A percentile compares a stretch with the other conserved stretches of the same genome.
These are phyloP conservation scores for Lachnellula suecica DNA, from an alignment of 2,329 filamentous ascomycete genomes.

Conservation along the genomic window DNA sequence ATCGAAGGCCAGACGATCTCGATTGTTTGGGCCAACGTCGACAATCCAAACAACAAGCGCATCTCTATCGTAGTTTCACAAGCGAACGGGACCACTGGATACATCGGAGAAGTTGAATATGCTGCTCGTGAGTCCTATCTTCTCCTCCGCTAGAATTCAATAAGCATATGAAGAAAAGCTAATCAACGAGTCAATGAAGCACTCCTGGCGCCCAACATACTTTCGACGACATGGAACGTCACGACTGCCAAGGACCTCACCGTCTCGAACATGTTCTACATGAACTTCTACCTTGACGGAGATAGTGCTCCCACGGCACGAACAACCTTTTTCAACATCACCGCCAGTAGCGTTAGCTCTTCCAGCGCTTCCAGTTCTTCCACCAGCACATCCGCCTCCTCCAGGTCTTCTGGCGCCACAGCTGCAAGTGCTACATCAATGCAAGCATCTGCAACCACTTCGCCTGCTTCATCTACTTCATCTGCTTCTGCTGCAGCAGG, in stretches of 20 bases:
- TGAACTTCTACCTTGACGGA: conserved; percentile 10
- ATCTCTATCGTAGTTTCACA: conserved; percentile 7
- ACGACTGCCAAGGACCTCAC: conserved; percentile 11
- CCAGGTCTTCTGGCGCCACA: neutral
- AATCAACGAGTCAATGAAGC: too few relatives aligned
- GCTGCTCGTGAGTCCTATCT: conserved; percentile 1
- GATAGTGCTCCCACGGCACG: neutral
- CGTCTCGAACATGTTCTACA: conserved; percentile 10
- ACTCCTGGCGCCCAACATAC: neutral
- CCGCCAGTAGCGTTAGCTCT: neutral
- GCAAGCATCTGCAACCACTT: neutral
- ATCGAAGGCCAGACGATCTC: neutral
- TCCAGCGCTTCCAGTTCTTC: neutral
- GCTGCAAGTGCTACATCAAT: neutral
- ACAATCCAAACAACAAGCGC: neutral
- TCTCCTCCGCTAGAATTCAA: neutral
- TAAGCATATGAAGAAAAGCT: neutral
- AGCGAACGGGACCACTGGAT: conserved; percentile 7
- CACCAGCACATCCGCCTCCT: neutral
- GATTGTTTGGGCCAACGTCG: conserved; percentile 1
- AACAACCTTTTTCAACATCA: conserved; percentile 15
- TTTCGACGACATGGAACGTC: conserved; percentile 7
- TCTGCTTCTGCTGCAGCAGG: neutral
- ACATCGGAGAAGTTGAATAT: conserved; percentile 1
- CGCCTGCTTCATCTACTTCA: neutral